Evolutionary conservation across 768 basidiomycete genomes (phyloP).

Genomic region (Collybia nuda): DNA sequence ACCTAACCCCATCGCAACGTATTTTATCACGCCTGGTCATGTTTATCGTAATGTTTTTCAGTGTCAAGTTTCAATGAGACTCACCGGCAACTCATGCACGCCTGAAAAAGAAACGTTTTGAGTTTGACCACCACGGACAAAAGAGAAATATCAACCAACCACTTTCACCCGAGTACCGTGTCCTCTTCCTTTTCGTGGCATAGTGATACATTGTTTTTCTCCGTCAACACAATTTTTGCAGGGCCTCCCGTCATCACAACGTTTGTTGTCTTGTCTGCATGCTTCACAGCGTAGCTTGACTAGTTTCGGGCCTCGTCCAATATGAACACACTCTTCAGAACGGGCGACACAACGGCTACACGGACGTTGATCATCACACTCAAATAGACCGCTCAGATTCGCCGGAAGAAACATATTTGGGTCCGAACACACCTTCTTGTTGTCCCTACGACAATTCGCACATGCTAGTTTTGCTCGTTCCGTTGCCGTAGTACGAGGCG

Average conservation of each 20-base stretch:
- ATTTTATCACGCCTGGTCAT: conserved; percentile 56
- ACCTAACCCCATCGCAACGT: conserved; percentile 61
- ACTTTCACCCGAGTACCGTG: conserved; percentile 62
- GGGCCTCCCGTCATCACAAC: conserved; percentile 60
- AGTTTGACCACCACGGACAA: conserved; percentile 7
- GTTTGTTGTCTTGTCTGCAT: conserved; percentile 54
- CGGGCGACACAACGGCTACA: conserved; percentile 59
- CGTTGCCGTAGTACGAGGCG: conserved; percentile 26
- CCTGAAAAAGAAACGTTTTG: conserved; percentile 32
- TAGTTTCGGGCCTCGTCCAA: conserved; percentile 54
- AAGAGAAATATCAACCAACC: conserved; percentile 33
- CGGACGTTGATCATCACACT: conserved; percentile 67
- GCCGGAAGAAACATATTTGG: conserved; percentile 1
- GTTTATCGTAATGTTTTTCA: conserved; percentile 2
- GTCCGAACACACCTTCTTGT: conserved; percentile 53
- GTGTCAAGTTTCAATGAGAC: conserved; percentile 8
- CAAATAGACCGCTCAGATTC: conserved; percentile 3
- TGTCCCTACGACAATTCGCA: conserved; percentile 59
- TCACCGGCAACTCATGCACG: conserved; percentile 62
- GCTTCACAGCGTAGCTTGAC: conserved; percentile 60
- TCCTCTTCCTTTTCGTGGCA: conserved; percentile 53
- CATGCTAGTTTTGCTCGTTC: conserved; percentile 63
- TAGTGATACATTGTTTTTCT: conserved; percentile 46
- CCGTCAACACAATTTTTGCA: conserved; percentile 51
- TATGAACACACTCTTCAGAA: conserved; percentile 54